Evolutionary conservation across 2,329 filamentous ascomycete genomes (phyloP).

Genomic region (Cadophora gregata): DNA sequence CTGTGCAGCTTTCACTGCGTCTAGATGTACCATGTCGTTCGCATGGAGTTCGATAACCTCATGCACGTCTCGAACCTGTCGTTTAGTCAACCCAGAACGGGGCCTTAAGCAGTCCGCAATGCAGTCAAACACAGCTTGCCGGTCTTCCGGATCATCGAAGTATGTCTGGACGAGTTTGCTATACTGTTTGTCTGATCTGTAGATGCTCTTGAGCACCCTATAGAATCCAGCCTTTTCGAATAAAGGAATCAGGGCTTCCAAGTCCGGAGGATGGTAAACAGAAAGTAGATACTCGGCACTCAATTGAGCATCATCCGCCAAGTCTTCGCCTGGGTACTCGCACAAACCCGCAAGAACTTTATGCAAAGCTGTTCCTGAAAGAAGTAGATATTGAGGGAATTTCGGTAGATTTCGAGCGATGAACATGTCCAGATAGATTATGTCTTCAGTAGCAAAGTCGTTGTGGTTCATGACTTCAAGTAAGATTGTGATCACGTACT

Average conservation of each 20-base stretch:
- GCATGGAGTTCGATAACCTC: slow-evolving; percentile 63
- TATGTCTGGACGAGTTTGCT: slow-evolving; percentile 79
- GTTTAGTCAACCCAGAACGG: slow-evolving; percentile 65
- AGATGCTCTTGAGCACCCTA: slow-evolving; percentile 88
- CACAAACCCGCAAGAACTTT: slow-evolving; percentile 83
- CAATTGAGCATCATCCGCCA: slow-evolving; percentile 94
- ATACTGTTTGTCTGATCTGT: slow-evolving; percentile 80
- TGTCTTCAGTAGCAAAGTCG: slow-evolving; percentile 80
- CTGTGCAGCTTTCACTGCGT: slow-evolving; percentile 61
- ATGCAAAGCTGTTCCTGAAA: slow-evolving; percentile 85
- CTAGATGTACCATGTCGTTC: slow-evolving; percentile 60
- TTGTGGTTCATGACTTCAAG: slow-evolving; percentile 85
- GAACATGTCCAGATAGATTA: slow-evolving; percentile 98
- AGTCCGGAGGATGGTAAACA: slow-evolving; percentile 87
- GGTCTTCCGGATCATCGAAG: slow-evolving; percentile 83
- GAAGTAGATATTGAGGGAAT: slow-evolving; percentile 92
- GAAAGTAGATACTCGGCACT: slow-evolving; percentile 95
- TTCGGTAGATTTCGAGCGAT: slow-evolving; percentile 95
- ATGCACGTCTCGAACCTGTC: slow-evolving; percentile 76
- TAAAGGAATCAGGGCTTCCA: slow-evolving; percentile 75
- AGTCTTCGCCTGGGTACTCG: slow-evolving; percentile 77
- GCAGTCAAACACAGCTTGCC: slow-evolving; percentile 77
- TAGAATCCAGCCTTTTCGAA: slow-evolving; percentile 85
- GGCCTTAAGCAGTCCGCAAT: slow-evolving; percentile 76
- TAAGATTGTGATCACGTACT: slow-evolving; percentile 90